Percentiles rank a stretch among this genome's conserved stretches.
Evolutionary conservation across 2,329 filamentous ascomycete species (phyloP).

Genomic region (Xylariomycetidae sp.): DNA sequence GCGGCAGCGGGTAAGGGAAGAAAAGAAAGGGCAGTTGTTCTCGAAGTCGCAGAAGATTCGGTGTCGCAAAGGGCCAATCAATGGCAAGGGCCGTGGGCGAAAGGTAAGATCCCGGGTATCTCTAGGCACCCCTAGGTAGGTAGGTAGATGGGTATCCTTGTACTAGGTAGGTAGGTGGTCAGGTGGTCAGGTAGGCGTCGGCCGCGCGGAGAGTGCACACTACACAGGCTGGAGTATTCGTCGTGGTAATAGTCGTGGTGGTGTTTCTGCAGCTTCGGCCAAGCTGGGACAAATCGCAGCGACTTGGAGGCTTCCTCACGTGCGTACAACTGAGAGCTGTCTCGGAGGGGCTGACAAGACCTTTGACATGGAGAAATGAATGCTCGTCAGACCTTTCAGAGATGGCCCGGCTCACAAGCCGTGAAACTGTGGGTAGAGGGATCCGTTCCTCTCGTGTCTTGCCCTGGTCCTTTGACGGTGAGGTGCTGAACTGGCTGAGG

Average conservation of each 20-base stretch:
- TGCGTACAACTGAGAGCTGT: constrained; percentile 10
- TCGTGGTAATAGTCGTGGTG: too few species aligned
- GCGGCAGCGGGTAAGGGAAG: constrained; percentile 11
- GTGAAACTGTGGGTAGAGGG: constrained; percentile 9
- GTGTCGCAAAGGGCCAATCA: constrained; percentile 20
- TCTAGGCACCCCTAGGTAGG: too few species aligned
- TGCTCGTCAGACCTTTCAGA: constrained; percentile 12
- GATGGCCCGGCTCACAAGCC: constrained; percentile 16
- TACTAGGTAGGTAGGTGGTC: too few species aligned
- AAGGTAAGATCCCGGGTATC: too few species aligned
- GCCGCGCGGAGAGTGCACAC: constrained; percentile 11
- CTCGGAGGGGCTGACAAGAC: constrained; percentile 12
- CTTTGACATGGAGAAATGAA: constrained; percentile 10
- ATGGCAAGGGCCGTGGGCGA: too few species aligned
- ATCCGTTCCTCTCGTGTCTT: constrained; percentile 14
- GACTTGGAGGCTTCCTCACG: too few species aligned
- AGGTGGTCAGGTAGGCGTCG: too few species aligned
- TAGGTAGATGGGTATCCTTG: too few species aligned
- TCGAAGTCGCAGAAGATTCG: constrained; percentile 23
- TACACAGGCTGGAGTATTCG: constrained; percentile 6
- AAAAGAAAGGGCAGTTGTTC: constrained; percentile 21
- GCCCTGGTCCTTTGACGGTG: constrained; percentile 15
- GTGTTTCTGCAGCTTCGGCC: constrained; percentile 9
- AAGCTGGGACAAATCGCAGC: too few species aligned
- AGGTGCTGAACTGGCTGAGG: constrained; percentile 6